Evolutionary conservation across 2,329 filamentous ascomycete species (phyloP).

Genomic region (Blastomyces silverae): DNA sequence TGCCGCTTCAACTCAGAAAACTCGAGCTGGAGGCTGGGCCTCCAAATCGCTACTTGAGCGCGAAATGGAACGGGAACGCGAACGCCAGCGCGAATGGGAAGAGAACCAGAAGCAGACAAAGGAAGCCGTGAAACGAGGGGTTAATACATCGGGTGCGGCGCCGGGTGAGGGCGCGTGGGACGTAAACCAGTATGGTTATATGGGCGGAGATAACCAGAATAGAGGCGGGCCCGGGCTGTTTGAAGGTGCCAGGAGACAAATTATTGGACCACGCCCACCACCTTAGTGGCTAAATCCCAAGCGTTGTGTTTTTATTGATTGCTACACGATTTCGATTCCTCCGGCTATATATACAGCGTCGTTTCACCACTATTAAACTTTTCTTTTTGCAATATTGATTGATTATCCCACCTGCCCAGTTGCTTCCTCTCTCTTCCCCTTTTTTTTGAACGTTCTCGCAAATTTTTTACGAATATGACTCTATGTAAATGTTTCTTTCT

Average conservation of each 20-base stretch:
- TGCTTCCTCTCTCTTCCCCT: not conserved
- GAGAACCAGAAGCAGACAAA: conserved; percentile 50
- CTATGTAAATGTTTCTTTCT: not conserved
- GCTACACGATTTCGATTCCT: not conserved
- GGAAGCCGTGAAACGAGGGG: conserved; percentile 41
- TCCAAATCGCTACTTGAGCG: conserved; percentile 58
- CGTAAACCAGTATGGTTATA: conserved; percentile 58
- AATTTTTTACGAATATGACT: not conserved
- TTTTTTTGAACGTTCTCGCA: not conserved
- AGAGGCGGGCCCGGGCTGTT: conserved; percentile 45
- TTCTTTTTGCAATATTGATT: not conserved
- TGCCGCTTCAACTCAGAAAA: conserved; percentile 50
- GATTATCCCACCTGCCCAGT: not conserved
- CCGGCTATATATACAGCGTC: not conserved
- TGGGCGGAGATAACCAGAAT: conserved; percentile 58
- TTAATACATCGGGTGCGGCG: conserved; percentile 43
- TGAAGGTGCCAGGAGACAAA: conserved; percentile 53
- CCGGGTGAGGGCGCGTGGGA: conserved; percentile 51
- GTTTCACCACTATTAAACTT: not conserved
- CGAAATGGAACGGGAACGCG: conserved; percentile 61
- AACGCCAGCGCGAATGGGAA: conserved; percentile 60
- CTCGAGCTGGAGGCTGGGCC: conserved; percentile 54
- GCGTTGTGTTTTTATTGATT: not conserved
- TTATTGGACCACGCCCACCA: conserved; percentile 54
- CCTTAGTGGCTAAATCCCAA: conserved; percentile 25